phyloP scores from a whole-genome alignment of 2,329 filamentous ascomycete genomes.

The Colletotrichum sp. region DNA sequence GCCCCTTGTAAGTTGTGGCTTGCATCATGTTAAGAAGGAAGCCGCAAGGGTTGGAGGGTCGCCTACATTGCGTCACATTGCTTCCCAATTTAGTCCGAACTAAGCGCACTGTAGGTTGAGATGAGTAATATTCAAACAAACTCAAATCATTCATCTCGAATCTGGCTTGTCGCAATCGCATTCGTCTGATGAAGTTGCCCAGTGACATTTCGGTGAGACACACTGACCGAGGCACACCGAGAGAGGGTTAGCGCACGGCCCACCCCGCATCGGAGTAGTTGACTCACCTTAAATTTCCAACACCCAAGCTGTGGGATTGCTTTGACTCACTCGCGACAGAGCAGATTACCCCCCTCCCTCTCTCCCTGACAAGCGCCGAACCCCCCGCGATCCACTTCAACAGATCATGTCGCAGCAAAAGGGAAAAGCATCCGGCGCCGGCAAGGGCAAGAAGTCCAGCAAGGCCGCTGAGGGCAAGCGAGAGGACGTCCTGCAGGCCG shows the following conservation, averaged over 20 bases:
- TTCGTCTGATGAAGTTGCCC: not conserved
- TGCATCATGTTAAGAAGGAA: not conserved
- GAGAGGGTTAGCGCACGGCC: not conserved
- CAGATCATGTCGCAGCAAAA: conserved; percentile 50
- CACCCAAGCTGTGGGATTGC: not conserved
- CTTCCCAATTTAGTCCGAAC: not conserved
- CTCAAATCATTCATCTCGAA: not conserved
- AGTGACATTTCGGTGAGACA: not conserved
- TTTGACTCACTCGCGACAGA: conserved; percentile 16
- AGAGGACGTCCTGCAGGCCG: conserved; percentile 64
- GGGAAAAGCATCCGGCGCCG: conserved; percentile 39
- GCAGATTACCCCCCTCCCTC: not conserved
- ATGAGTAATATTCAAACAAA: not conserved
- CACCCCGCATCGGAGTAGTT: conserved; percentile 3
- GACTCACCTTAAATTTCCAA: conserved; percentile 23
- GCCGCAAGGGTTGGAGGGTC: not conserved
- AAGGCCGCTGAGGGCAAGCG: conserved; percentile 59
- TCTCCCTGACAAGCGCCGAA: not conserved
- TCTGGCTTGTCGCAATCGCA: not conserved
- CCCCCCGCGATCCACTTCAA: conserved; percentile 6
- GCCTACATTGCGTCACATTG: not conserved
- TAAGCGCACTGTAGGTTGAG: not conserved
- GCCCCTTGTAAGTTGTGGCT: not conserved
- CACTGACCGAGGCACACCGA: not conserved
- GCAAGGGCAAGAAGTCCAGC: conserved; percentile 58